Percentiles rank a stretch among this genome's conserved stretches.
These are phyloP conservation scores for Setaria viridis DNA, from an alignment of 202 grass and related monocot species.

Conservation along the genomic window DNA sequence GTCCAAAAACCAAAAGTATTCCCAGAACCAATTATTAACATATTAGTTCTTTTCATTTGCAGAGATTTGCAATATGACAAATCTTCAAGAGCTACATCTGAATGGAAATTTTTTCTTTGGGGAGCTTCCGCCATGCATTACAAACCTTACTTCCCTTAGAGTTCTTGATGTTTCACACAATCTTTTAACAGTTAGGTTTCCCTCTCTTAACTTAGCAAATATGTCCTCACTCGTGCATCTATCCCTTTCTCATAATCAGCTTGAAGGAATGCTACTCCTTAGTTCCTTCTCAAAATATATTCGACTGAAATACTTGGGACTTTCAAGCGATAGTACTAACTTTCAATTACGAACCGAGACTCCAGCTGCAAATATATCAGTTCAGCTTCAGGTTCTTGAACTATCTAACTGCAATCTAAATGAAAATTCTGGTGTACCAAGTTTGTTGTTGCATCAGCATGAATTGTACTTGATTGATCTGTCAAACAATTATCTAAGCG, in stretches of 20 bases:
- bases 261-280: slow-evolving; percentile 22
- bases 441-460: slow-evolving; percentile 30
- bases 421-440: neutral
- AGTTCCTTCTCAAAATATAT: slow-evolving; percentile 23
- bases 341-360: slow-evolving; percentile 33
- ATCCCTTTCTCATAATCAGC: slow-evolving; percentile 12
- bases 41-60: neutral
- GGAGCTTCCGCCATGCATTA: slow-evolving; percentile 31
- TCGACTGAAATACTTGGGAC: slow-evolving; percentile 12
- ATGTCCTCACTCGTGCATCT: slow-evolving; percentile 16
- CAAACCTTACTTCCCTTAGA: slow-evolving; percentile 28
- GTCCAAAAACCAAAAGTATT: no score
- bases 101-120: neutral
- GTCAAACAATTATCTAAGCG: slow-evolving; percentile 20
- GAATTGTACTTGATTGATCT: neutral
- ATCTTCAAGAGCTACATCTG: slow-evolving; percentile 36
- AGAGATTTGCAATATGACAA: slow-evolving; percentile 38
- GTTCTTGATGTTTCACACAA: slow-evolving; percentile 11
- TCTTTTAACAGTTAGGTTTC: slow-evolving; percentile 29
- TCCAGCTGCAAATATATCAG: slow-evolving; percentile 5
- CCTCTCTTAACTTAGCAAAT: slow-evolving; percentile 6
- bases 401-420: slow-evolving; percentile 43
- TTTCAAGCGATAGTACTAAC: slow-evolving; percentile 11
- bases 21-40: neutral
- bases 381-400: slow-evolving; percentile 35